phyloP scores from a whole-genome alignment of 805 yeast genomes.

The Komagataella pastoris region DNA sequence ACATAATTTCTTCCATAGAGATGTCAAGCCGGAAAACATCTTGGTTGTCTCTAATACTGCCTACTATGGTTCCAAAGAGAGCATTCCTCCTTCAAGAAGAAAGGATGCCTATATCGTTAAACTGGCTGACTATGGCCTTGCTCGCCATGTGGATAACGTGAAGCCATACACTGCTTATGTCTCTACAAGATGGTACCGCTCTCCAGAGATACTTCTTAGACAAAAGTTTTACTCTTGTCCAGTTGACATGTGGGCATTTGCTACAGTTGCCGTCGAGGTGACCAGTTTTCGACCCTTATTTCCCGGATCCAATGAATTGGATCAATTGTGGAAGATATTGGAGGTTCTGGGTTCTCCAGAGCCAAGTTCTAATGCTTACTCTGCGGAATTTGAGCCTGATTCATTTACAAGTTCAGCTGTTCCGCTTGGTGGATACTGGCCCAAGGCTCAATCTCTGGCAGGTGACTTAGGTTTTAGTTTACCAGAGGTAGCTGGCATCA shows the following conservation, averaged over 20 bases:
- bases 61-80: slow-evolving; percentile 30
- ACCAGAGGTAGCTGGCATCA: slow-evolving; percentile 41
- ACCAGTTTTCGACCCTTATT: slow-evolving; percentile 68
- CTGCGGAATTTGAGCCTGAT: slow-evolving; percentile 6
- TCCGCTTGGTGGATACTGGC: slow-evolving; percentile 69
- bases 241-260: slow-evolving; percentile 81
- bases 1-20: slow-evolving; percentile 67
- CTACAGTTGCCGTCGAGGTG: slow-evolving; percentile 61
- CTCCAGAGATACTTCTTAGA: slow-evolving; percentile 68
- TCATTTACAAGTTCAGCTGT: slow-evolving; percentile 7
- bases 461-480: slow-evolving; percentile 38
- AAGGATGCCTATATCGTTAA: slow-evolving; percentile 46
- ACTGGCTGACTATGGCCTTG: slow-evolving; percentile 71
- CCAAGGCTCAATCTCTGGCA: slow-evolving; percentile 41
- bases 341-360: slow-evolving; percentile 66
- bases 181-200: slow-evolving; percentile 77
- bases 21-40: slow-evolving; percentile 88
- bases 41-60: slow-evolving; percentile 47
- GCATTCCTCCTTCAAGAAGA: slow-evolving; percentile 25
- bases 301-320: slow-evolving; percentile 71
- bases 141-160: slow-evolving; percentile 41
- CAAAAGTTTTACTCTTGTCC: slow-evolving; percentile 51
- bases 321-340: slow-evolving; percentile 62
- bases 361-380: slow-evolving; percentile 6
- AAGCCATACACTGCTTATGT: slow-evolving; percentile 63